These are phyloP conservation scores for Teunomyces cretensis DNA, from an alignment of 805 yeast species.

Conservation along the genomic window DNA sequence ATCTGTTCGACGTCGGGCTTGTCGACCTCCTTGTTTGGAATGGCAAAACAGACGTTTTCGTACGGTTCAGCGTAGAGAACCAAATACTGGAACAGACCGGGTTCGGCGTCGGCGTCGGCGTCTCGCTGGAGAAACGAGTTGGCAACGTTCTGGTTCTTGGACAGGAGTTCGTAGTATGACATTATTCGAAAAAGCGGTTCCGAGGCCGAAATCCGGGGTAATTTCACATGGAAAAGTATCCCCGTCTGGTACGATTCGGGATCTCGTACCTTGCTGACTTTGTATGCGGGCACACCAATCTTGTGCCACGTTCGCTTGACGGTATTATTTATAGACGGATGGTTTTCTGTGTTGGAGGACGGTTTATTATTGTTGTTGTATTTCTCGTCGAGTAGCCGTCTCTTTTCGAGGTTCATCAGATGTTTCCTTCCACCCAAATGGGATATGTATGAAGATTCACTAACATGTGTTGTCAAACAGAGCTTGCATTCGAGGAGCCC, in stretches of 20 bases:
- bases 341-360: slow-evolving; percentile 3
- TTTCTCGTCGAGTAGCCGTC: slow-evolving; percentile 43
- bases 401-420: slow-evolving; percentile 64
- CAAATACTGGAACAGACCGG: slow-evolving; percentile 60
- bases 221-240: slow-evolving; percentile 58
- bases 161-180: slow-evolving; percentile 66
- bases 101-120: slow-evolving; percentile 15
- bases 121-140: slow-evolving; percentile 25
- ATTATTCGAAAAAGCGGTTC: slow-evolving; percentile 72
- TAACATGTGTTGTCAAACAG: slow-evolving; percentile 79
- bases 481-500: slow-evolving; percentile 83
- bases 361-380: slow-evolving; percentile 14
- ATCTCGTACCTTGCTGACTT: slow-evolving; percentile 67
- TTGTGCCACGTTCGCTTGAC: slow-evolving; percentile 50
- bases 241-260: slow-evolving; percentile 61
- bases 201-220: slow-evolving; percentile 44
- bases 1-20: slow-evolving; percentile 27
- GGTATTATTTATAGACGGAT: slow-evolving; percentile 36
- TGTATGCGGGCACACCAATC: slow-evolving; percentile 74
- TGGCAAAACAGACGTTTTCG: slow-evolving; percentile 72
- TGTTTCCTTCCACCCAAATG: slow-evolving; percentile 88
- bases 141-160: slow-evolving; percentile 38
- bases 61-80: slow-evolving; percentile 89
- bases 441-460: slow-evolving; percentile 76
- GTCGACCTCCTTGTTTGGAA: slow-evolving; percentile 60